Base-by-base conservation (phyloP, 192 early-diverging fungal species). In the Gaertneriomyces semiglobifer region DNA sequence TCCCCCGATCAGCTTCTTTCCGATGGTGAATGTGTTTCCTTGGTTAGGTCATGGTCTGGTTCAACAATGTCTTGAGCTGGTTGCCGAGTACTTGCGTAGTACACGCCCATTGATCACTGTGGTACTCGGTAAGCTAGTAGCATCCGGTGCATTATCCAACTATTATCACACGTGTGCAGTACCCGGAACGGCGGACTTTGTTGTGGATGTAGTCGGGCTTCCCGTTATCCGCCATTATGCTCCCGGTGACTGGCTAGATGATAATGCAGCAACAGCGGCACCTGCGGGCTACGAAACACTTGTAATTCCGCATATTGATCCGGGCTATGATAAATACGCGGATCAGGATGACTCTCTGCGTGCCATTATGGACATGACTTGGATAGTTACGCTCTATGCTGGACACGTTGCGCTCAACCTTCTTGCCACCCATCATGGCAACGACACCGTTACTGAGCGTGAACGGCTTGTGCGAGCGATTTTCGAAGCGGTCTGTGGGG, bases 321-420 rank as follows among this genome's bases (percentile, higher is more conserved):
- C 63, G 7, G 63, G 63, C 7, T n/a, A 53, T 42, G 63, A 64
- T 52, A 64, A 64, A 20, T 64, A 64, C 52, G 63, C 50, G 12
- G 7, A 19, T 16, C 63, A 64, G 39, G 50, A 7, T 12, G 6
- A 5, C 14, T 18, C n/a, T 12, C 63, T 64, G 18, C 63, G 48
- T 1, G 50, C 50, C 7, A 38, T 64, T 39, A 4, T 64, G 2
- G 63, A 64, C 25, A 25, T 64, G 4, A 41, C 50, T 12, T 64
- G 63, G 63, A 53, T 53, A 52, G 42, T 64, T 4, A 64, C 63
- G 18, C 10, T 60, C n/a, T 44, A 44, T 12, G 16, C 44, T 60
- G 59, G 39, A 10, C 14, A 38, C 59, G 9, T 44, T 25, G 33
- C 41, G 12, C 14, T 44, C 14, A 11, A 60, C 9, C 7, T 7